phyloP scores from a whole-genome alignment of 164 flowering plant species.

The Stephania yunnanensis region DNA sequence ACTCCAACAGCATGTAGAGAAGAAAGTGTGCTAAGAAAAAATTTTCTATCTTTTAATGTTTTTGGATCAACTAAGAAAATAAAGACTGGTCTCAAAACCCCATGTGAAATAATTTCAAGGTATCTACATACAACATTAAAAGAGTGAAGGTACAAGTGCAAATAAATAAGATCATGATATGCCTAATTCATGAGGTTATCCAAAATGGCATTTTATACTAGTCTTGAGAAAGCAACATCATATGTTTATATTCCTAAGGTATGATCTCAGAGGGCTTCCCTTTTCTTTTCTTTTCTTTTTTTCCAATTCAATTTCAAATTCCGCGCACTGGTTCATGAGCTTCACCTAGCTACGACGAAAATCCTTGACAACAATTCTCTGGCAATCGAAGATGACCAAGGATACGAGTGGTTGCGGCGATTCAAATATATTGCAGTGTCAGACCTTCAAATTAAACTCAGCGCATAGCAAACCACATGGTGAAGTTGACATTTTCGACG shows the following conservation, averaged over 20 bases:
- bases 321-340: background rate
- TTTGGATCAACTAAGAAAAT: background rate
- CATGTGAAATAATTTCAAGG: no score
- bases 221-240: background rate
- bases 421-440: background rate
- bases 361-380: background rate
- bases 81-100: background rate
- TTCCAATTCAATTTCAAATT: background rate
- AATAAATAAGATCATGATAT: background rate
- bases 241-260: background rate
- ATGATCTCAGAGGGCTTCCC: background rate
- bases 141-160: background rate
- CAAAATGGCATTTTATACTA: background rate
- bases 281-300: background rate
- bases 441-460: background rate
- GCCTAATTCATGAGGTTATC: background rate
- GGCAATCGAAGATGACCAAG: background rate
- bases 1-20: no score
- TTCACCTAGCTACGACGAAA: background rate
- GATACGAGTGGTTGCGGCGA: background rate
- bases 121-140: background rate
- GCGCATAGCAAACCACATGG: no score
- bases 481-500: constrained; percentile 6
- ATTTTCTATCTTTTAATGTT: no score
- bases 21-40: no score